Evolutionary conservation across 73 alveolate genomes (phyloP).

Genomic region (Halteria grandinella): DNA sequence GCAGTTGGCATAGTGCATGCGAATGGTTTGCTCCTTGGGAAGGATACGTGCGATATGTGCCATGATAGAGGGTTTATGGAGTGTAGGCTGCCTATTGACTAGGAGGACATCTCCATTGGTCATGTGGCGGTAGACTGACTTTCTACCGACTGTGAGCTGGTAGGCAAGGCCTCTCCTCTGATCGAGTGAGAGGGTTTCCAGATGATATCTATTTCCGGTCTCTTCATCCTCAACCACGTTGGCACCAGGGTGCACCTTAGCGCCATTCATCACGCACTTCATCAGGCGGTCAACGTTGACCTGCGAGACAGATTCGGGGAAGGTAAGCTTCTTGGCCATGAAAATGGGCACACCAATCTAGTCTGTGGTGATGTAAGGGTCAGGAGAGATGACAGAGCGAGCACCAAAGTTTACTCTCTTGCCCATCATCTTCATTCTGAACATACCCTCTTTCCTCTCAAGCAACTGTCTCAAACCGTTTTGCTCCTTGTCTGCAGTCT

Average conservation of each 20-base stretch:
- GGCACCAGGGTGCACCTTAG: constrained; percentile 94
- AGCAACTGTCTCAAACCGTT: constrained; percentile 95
- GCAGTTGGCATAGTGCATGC: constrained; percentile 99
- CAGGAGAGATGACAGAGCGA: constrained; percentile 99
- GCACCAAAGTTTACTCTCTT: constrained; percentile 99
- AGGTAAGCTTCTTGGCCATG: constrained; percentile 96
- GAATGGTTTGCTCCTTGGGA: constrained; percentile 95
- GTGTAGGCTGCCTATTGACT: constrained; percentile 98
- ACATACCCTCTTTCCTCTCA: constrained; percentile 98
- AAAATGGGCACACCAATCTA: constrained; percentile 98
- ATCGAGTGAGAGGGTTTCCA: constrained; percentile 79
- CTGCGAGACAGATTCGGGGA: constrained; percentile 96
- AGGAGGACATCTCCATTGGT: constrained; percentile 94
- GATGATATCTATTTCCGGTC: constrained; percentile 82
- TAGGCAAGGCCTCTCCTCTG: constrained; percentile 91
- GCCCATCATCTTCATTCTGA: constrained; percentile 99
- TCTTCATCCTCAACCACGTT: constrained; percentile 82
- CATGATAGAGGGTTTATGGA: constrained; percentile 98
- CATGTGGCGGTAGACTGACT: constrained; percentile 95
- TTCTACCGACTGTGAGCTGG: constrained; percentile 79
- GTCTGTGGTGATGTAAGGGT: constrained; percentile 96
- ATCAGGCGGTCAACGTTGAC: constrained; percentile 87
- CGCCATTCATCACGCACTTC: constrained; percentile 90
- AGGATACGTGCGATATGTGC: constrained; percentile 94
- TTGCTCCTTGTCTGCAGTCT: constrained; percentile 93